A percentile compares a stretch with the other conserved stretches of the same genome.
Evolutionary conservation across 129 eudicot genomes (phyloP).

Genomic region (Solidago caesia): DNA sequence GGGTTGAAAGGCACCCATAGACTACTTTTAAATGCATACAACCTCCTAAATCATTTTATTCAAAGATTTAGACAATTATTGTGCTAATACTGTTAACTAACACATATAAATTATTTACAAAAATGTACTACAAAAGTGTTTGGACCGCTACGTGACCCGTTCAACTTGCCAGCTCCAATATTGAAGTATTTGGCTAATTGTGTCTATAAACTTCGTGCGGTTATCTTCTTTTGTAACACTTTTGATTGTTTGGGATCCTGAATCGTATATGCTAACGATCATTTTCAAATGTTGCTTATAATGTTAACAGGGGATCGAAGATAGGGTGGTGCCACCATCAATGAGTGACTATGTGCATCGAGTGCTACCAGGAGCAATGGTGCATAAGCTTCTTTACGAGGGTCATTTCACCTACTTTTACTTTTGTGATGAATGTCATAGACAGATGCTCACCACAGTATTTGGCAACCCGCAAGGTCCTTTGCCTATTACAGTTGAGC

Average conservation of each 20-base stretch:
- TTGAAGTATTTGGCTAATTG: background rate
- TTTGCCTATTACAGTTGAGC: constrained; percentile 36
- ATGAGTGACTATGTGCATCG: constrained; percentile 66
- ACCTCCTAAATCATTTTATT: constrained; percentile 1
- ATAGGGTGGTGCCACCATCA: constrained; percentile 74
- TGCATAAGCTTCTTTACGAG: constrained; percentile 81
- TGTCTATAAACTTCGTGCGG: background rate
- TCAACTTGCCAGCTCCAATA: background rate
- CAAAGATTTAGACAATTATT: background rate
- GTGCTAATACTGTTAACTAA: background rate
- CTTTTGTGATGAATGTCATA: constrained; percentile 90
- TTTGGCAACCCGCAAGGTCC: constrained; percentile 86
- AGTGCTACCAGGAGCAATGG: constrained; percentile 76
- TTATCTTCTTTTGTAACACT: background rate
- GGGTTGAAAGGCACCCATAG: background rate
- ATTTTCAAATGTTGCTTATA: background rate
- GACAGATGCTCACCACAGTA: constrained; percentile 66
- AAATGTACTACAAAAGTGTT: background rate
- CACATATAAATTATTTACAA: background rate
- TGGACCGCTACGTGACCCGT: constrained; percentile 2
- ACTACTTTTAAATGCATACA: background rate
- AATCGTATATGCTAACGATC: background rate
- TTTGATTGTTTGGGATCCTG: background rate
- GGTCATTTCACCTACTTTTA: constrained; percentile 88
- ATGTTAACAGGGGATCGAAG: constrained; percentile 70